Evolutionary conservation across 208 protist species (phyloP), one percentile per base, ranked within the genome.

Genomic region (Trichomonas vaginalis): DNA sequence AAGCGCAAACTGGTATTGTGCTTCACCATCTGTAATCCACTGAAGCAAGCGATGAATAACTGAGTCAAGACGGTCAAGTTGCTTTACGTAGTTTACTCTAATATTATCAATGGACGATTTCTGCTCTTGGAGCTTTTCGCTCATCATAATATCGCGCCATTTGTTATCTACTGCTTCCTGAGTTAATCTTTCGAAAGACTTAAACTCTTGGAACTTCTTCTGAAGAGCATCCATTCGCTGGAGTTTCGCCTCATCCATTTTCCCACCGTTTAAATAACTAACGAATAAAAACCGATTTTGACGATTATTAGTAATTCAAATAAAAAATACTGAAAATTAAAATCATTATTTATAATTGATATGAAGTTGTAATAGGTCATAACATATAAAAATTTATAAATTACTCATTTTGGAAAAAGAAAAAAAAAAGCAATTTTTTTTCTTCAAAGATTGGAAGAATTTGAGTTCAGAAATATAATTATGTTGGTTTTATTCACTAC

Each of bases 1-100:
- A 51, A 92, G 86, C 17, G 86, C 86, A 51, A 92, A 92, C 45
- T 92, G 86, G 56, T 92, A 92, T 51, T 92, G 86, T 17, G 86
- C 35, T 92, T 92, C 86, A 17, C 86, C 86, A n/a, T 92, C 86
- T 12, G 23, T 92, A 39, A 92, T 35, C 86, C 86, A 92, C 37
- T 92, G 86, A 4, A 92, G 17, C 8, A 92, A 32, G 9, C 86
- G 12, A 51, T 92, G 40, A 39, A 92, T 92, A 39, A 92, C 32
- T 15, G 45, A 42, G 56, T 92, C 86, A 21, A 32, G 56, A n/a
- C 86, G 40, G 15, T 92, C 86, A 32, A 92, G 86, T 32, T 92
- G 86, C 27, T 92, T 92, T 0, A 45, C 45, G 15, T 92, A 92
- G 15, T 92, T 51, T 3, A 45, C 86, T 35, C 42, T 42, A n/a